Evolutionary conservation across 106 monocot genomes (phyloP).

Genomic region (Dioscorea zingiberensis): DNA sequence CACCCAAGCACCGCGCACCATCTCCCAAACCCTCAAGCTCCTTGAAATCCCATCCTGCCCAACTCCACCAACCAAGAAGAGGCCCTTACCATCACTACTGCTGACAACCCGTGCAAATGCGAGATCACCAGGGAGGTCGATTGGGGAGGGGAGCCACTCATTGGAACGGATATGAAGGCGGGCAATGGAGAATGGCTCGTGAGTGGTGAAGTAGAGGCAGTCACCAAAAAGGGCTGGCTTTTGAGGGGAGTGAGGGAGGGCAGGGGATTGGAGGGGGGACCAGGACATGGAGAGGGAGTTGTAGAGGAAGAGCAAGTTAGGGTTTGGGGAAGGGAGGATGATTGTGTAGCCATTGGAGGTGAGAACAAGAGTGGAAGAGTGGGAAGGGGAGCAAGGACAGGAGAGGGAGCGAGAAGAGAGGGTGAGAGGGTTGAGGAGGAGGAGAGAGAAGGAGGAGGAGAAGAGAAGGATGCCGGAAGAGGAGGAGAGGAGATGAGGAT

Average conservation of each 20-base stretch:
- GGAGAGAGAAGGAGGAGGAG: slow-evolving; percentile 11
- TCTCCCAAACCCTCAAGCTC: slow-evolving; percentile 42
- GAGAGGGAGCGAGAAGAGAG: slow-evolving; percentile 18
- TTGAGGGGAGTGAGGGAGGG: neutral
- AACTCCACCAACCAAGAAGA: slow-evolving; percentile 32
- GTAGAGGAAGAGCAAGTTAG: slow-evolving; percentile 27
- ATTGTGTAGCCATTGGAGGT: slow-evolving; percentile 29
- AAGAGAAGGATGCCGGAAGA: slow-evolving; percentile 17
- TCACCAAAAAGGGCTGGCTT: slow-evolving; percentile 18
- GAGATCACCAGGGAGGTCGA: slow-evolving; percentile 13
- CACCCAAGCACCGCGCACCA: slow-evolving; percentile 23
- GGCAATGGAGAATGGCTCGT: slow-evolving; percentile 33
- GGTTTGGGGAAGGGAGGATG: slow-evolving; percentile 22
- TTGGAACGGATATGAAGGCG: slow-evolving; percentile 15
- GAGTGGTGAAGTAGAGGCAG: slow-evolving; percentile 25
- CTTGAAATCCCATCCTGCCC: slow-evolving; percentile 43
- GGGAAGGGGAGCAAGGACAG: slow-evolving; percentile 1
- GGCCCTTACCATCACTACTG: slow-evolving; percentile 8
- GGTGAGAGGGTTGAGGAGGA: slow-evolving; percentile 30
- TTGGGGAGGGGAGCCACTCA: slow-evolving; percentile 12
- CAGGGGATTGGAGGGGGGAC: slow-evolving; percentile 12
- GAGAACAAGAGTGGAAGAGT: neutral
- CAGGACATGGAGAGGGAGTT: slow-evolving; percentile 19
- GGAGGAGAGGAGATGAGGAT: slow-evolving; percentile 14
- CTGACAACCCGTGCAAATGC: slow-evolving; percentile 29